A percentile compares a stretch with the other conserved stretches of the same genome.
Conservation (phyloP, 106 monocot species). For the Allium fistulosum region DNA sequence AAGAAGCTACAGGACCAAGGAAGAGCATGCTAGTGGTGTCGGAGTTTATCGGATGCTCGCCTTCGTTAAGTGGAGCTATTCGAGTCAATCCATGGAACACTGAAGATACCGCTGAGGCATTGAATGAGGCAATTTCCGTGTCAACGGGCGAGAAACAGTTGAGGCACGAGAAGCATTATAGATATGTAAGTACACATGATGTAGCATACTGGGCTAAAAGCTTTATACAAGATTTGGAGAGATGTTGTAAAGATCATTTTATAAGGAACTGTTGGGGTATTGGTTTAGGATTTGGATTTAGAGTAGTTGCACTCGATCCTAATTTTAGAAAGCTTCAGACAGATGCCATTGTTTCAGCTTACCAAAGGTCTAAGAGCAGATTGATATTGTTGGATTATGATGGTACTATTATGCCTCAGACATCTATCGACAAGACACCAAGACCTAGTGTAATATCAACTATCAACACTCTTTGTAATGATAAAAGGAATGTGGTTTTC, state of each 20-base stretch:
- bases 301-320: slow-evolving; percentile 60
- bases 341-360: slow-evolving; percentile 36
- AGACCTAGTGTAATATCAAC: slow-evolving; percentile 32
- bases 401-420: slow-evolving; percentile 50
- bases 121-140: slow-evolving; percentile 52
- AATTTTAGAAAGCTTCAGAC: slow-evolving; percentile 57
- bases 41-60: slow-evolving; percentile 70
- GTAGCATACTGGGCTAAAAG: slow-evolving; percentile 62
- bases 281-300: slow-evolving; percentile 63
- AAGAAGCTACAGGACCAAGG: slow-evolving; percentile 19
- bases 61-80: slow-evolving; percentile 60
- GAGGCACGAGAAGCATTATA: slow-evolving; percentile 67
- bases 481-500: slow-evolving; percentile 60
- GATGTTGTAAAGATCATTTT: slow-evolving; percentile 62
- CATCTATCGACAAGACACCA: slow-evolving; percentile 39
- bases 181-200: slow-evolving; percentile 59
- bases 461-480: slow-evolving; percentile 36
- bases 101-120: slow-evolving; percentile 49
- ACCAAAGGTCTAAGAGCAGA: slow-evolving; percentile 41
- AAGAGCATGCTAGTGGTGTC: slow-evolving; percentile 70
- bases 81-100: slow-evolving; percentile 65
- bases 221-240: slow-evolving; percentile 60
- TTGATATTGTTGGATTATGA: slow-evolving; percentile 70
- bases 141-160: slow-evolving; percentile 42
- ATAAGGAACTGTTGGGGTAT: slow-evolving; percentile 63